These are phyloP conservation scores for Leccinum fallax DNA, from an alignment of 1,284 basidiomycete species.

Conservation along the genomic window DNA sequence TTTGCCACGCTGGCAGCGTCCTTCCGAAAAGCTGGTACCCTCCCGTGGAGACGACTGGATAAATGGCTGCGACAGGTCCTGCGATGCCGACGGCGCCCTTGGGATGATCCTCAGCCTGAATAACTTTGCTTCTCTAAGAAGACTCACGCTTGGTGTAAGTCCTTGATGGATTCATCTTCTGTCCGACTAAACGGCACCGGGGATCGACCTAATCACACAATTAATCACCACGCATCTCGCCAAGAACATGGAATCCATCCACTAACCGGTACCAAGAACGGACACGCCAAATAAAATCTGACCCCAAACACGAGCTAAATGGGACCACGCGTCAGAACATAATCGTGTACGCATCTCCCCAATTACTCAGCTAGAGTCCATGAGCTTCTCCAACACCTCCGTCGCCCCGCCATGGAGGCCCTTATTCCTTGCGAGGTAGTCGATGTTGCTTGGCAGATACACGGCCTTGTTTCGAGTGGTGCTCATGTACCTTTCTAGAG, in stretches of 20 bases:
- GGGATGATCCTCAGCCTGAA: neutral
- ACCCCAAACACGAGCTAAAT: slow-evolving; percentile 59
- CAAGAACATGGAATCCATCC: neutral
- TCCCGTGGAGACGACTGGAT: slow-evolving; percentile 66
- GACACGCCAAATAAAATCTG: slow-evolving; percentile 64
- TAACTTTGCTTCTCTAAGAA: neutral
- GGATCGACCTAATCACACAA: slow-evolving; percentile 53
- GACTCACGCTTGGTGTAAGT: slow-evolving; percentile 55
- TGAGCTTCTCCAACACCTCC: slow-evolving; percentile 49
- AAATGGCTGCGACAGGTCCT: slow-evolving; percentile 63
- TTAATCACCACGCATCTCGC: neutral
- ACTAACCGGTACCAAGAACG: slow-evolving; percentile 59
- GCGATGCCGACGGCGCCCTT: slow-evolving; percentile 68
- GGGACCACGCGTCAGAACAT: slow-evolving; percentile 18
- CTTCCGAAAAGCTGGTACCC: slow-evolving; percentile 66
- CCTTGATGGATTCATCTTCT: slow-evolving; percentile 68
- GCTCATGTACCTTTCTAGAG: slow-evolving; percentile 58
- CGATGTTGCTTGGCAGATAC: slow-evolving; percentile 69
- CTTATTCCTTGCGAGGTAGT: slow-evolving; percentile 68
- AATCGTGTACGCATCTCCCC: neutral
- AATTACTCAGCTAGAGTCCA: slow-evolving; percentile 52
- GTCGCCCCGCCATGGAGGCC: slow-evolving; percentile 48
- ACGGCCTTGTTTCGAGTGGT: slow-evolving; percentile 58
- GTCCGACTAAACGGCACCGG: slow-evolving; percentile 56
- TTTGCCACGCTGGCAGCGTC: slow-evolving; percentile 62